Evolutionary conservation across 805 yeast genomes (phyloP), one percentile per base, ranked within the genome.

Genomic region (Metschnikowia cerradonensis): DNA sequence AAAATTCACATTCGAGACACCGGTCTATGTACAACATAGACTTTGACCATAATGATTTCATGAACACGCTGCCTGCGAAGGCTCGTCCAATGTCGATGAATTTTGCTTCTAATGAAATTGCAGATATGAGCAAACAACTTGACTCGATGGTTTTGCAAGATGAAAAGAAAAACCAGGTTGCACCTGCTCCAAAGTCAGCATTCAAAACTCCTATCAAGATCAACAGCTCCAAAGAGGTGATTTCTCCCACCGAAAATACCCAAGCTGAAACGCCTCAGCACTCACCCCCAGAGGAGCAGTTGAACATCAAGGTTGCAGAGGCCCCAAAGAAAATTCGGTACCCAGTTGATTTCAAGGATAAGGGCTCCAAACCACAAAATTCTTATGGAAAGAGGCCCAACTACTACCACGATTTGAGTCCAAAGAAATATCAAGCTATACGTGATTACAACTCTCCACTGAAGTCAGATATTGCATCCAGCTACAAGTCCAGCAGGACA

Each of bases 261-360:
- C 38, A 33, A 34, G 22, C 20, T 8, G 31, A 32, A 13, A 7
- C 22, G 3, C n/a, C 30, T 11, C 11, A 42, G 13, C 14, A 20
- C 22, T 17, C 20, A 11, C 22, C 19, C 14, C 19, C 14, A 35
- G 47, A 44, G 33, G 53, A 52, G 35, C 33, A 15, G 7, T 35
- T 47, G 20, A 42, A 61, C n/a, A 64, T 71, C 11, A 56, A 55
- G 14, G 66, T 73, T 10, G 69, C 66, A 3, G 76, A 71, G 45
- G 76, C 78, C 1, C 78, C 78, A 2, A 50, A 51, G 14, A 63
- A 57, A 42, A 68, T 74, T 4, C 50, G 60, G 17, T 74, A 74
- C 57, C 70, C 65, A 1, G 72, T 74, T 22, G 78, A 74, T 52
- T 74, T 74, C 61, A 70, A 67, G 44, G 47, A 44, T 6, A 23